Percentiles rank a stretch among this genome's conserved stretches.
Conservation (phyloP, 768 basidiomycete species). For the Mycena haematopus region DNA sequence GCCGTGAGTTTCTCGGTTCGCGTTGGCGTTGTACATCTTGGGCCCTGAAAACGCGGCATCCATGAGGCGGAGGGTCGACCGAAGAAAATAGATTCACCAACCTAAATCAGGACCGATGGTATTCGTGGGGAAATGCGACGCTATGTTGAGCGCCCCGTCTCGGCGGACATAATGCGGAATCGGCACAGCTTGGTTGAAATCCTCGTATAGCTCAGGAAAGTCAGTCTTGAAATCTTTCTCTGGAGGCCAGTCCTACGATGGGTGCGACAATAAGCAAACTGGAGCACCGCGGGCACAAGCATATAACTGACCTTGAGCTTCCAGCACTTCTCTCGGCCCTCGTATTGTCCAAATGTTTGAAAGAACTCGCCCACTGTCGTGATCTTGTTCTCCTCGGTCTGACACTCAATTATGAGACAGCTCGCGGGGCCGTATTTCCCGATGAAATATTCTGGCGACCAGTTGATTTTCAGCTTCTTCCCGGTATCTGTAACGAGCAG, state of each 20-base stretch:
- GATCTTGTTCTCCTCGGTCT: conserved; percentile 67
- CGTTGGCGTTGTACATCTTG: conserved; percentile 94
- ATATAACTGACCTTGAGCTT: conserved; percentile 73
- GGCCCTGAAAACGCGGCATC: conserved; percentile 61
- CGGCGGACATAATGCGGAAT: conserved; percentile 90
- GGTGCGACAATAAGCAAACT: neutral
- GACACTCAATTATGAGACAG: conserved; percentile 84
- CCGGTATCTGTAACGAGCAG: conserved; percentile 76
- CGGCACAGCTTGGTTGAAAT: conserved; percentile 84
- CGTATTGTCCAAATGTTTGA: conserved; percentile 72
- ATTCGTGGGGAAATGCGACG: conserved; percentile 86
- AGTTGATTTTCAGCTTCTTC: conserved; percentile 66
- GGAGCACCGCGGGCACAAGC: neutral
- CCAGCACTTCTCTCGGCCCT: conserved; percentile 61
- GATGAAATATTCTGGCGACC: conserved; percentile 87
- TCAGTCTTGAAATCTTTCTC: conserved; percentile 82
- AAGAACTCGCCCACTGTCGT: conserved; percentile 84
- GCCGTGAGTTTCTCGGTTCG: conserved; percentile 61
- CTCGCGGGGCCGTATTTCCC: conserved; percentile 65
- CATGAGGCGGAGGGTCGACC: conserved; percentile 16
- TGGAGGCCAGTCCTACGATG: conserved; percentile 86
- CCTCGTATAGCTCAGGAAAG: conserved; percentile 86
- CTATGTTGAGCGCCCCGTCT: conserved; percentile 88
- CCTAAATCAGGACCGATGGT: conserved; percentile 82
- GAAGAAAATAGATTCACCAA: conserved; percentile 34